A percentile compares a stretch with the other conserved stretches of the same genome.
phyloP scores from a whole-genome alignment of 495 filamentous ascomycete genomes.

The Rostrohypoxylon terebratum region DNA sequence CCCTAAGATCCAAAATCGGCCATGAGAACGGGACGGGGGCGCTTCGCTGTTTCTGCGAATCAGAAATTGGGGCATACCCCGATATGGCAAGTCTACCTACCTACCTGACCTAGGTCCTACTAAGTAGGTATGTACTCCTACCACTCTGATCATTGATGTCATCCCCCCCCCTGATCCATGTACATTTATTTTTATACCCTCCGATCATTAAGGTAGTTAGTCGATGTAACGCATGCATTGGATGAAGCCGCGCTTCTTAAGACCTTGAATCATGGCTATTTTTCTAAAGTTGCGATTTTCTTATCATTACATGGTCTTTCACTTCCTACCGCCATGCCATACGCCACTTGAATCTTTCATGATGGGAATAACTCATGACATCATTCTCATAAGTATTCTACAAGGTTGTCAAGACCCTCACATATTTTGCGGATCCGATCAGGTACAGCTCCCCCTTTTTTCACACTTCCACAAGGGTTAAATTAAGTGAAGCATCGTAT shows the following conservation, averaged over 20 bases:
- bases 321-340: not conserved
- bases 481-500: not conserved
- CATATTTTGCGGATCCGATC: not conserved
- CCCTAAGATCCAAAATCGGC: not conserved
- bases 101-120: not conserved
- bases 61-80: constrained; percentile 30
- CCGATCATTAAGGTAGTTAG: not conserved
- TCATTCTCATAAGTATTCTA: not conserved
- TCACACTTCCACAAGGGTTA: not conserved
- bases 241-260: not conserved
- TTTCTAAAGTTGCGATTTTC: not conserved
- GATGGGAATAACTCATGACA: not conserved
- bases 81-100: constrained; percentile 25
- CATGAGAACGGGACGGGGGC: not conserved
- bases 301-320: not conserved
- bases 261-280: not conserved
- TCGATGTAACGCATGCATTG: not conserved
- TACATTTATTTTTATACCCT: not conserved
- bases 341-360: not conserved
- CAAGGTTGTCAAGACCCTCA: not conserved
- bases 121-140: not conserved
- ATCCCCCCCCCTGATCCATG: not conserved
- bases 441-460: not conserved
- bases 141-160: no score
- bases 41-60: constrained; percentile 14